Evolutionary conservation across 2,329 filamentous ascomycete genomes (phyloP).

Genomic region (Ceratocystis destructans): DNA sequence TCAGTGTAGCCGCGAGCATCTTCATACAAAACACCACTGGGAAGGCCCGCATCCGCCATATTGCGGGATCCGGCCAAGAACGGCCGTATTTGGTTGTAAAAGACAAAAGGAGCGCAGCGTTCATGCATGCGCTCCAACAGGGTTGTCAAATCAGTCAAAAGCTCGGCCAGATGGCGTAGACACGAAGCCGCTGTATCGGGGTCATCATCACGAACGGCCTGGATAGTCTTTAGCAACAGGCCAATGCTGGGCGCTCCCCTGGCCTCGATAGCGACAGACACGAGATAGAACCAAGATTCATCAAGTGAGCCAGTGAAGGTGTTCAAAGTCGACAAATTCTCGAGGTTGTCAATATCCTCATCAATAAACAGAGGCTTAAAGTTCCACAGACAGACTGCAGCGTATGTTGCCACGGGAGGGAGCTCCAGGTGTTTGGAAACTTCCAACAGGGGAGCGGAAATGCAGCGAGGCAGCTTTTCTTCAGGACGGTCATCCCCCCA

Average conservation of each 20-base stretch:
- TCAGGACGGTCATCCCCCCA: slow-evolving; percentile 81
- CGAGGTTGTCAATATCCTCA: slow-evolving; percentile 67
- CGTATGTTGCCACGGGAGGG: slow-evolving; percentile 86
- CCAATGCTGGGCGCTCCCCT: slow-evolving; percentile 76
- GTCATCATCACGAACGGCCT: slow-evolving; percentile 60
- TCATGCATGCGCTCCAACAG: slow-evolving; percentile 86
- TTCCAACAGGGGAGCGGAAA: slow-evolving; percentile 69
- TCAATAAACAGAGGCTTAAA: slow-evolving; percentile 81
- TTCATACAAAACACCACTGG: slow-evolving; percentile 77
- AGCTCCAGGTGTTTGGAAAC: slow-evolving; percentile 69
- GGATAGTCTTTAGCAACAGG: slow-evolving; percentile 76
- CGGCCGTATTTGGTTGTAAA: slow-evolving; percentile 91
- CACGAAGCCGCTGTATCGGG: slow-evolving; percentile 57
- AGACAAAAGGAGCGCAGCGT: slow-evolving; percentile 83
- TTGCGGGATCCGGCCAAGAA: slow-evolving; percentile 95
- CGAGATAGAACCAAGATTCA: slow-evolving; percentile 97
- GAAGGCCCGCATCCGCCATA: slow-evolving; percentile 86
- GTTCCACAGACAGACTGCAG: slow-evolving; percentile 88
- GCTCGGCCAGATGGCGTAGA: slow-evolving; percentile 72
- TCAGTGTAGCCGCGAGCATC: slow-evolving; percentile 52
- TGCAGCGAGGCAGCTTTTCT: slow-evolving; percentile 63
- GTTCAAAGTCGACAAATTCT: slow-evolving; percentile 75
- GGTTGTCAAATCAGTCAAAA: slow-evolving; percentile 67
- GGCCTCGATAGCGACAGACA: slow-evolving; percentile 91
- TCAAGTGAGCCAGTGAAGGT: slow-evolving; percentile 92